Evolutionary conservation across 306 rosid species (phyloP).

Genomic region (Vigna reflexopilosa): DNA sequence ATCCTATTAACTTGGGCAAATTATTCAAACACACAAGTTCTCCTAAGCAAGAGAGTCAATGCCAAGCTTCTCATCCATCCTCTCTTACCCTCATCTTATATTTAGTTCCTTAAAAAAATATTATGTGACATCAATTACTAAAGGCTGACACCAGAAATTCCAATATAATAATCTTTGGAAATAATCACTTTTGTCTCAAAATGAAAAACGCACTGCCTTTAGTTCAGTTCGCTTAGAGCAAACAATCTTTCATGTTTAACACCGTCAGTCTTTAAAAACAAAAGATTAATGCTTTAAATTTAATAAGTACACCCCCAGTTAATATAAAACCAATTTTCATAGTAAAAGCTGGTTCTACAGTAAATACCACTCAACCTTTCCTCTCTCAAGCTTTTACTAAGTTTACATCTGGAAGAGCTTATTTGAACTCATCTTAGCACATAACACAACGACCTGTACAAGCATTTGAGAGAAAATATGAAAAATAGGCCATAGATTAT

Average conservation of each 20-base stretch:
- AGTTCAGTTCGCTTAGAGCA: background rate
- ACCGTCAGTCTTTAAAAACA: background rate
- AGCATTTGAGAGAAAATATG: background rate
- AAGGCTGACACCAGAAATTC: background rate
- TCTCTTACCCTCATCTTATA: slow-evolving; percentile 12
- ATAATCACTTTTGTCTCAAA: background rate
- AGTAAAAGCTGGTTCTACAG: background rate
- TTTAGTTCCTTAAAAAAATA: slow-evolving; percentile 3
- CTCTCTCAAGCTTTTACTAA: background rate
- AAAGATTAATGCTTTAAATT: background rate
- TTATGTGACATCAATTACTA: background rate
- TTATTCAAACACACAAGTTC: background rate
- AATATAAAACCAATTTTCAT: background rate
- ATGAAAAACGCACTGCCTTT: background rate
- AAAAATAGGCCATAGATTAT: no score
- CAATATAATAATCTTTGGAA: background rate
- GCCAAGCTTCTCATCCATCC: background rate
- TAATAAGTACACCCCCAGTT: background rate
- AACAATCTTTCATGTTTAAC: background rate
- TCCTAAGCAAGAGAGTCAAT: background rate
- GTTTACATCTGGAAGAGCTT: background rate
- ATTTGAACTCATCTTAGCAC: background rate
- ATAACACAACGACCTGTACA: background rate
- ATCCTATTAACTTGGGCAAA: slow-evolving; percentile 7
- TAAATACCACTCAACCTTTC: background rate